These are phyloP conservation scores for Phytomonas francai DNA, from an alignment of 208 protist species.

Conservation along the genomic window DNA sequence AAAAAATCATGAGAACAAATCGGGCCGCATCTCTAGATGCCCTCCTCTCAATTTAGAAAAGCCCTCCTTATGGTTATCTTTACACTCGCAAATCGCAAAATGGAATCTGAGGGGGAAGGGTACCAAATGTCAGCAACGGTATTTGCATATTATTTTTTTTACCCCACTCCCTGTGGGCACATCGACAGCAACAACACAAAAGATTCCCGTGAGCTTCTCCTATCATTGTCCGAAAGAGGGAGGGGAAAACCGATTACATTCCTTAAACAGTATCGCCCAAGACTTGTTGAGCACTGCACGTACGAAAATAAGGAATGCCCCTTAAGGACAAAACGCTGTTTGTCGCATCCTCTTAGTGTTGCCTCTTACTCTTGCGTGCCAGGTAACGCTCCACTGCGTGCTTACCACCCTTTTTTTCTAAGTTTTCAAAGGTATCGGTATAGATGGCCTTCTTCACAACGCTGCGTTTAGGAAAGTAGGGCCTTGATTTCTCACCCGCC, in stretches of 20 bases:
- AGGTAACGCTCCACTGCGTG: slow-evolving; percentile 77
- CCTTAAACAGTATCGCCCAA: background rate
- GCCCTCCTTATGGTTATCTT: background rate
- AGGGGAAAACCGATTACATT: background rate
- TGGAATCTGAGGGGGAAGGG: no score
- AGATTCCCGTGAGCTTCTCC: background rate
- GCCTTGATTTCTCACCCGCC: slow-evolving; percentile 49
- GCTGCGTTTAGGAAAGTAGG: slow-evolving; percentile 75
- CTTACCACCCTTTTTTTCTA: slow-evolving; percentile 70
- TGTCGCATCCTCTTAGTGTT: background rate
- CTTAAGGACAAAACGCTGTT: background rate
- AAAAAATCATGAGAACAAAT: background rate
- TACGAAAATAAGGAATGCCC: background rate
- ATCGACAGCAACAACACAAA: background rate
- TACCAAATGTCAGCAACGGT: background rate
- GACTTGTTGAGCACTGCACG: background rate
- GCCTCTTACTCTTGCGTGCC: slow-evolving; percentile 32
- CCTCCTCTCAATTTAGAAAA: background rate
- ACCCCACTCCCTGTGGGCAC: background rate
- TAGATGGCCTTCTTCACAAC: slow-evolving; percentile 65
- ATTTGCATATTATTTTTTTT: background rate
- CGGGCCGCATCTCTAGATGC: background rate
- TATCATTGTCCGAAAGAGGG: background rate
- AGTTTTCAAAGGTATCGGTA: slow-evolving; percentile 58
- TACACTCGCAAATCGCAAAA: background rate